These are phyloP conservation scores for Xylaria cubensis DNA, from an alignment of 495 filamentous ascomycete genomes.

Conservation along the genomic window DNA sequence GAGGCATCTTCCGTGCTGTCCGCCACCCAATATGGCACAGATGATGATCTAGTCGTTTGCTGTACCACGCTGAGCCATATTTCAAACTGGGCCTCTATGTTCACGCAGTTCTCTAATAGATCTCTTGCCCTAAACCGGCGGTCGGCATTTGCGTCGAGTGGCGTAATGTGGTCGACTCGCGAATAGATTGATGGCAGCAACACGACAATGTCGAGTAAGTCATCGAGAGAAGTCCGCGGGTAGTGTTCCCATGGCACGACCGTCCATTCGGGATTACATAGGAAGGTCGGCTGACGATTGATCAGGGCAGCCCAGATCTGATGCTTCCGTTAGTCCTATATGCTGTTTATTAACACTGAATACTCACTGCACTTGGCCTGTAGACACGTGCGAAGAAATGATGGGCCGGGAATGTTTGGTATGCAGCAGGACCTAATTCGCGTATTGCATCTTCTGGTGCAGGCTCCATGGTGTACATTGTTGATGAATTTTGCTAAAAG, in stretches of 20 bases:
- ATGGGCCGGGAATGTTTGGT: conserved; percentile 52
- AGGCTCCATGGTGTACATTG: conserved; percentile 40
- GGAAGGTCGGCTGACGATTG: conserved; percentile 50
- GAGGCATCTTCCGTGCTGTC: conserved; percentile 22
- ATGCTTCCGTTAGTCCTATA: conserved; percentile 25
- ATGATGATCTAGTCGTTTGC: conserved; percentile 30
- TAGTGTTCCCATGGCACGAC: conserved; percentile 52
- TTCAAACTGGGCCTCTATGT: conserved; percentile 47
- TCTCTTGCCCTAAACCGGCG: conserved; percentile 50
- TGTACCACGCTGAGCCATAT: conserved; percentile 46
- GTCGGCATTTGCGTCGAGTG: conserved; percentile 36
- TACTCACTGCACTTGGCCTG: conserved; percentile 50
- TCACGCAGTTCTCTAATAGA: conserved; percentile 47
- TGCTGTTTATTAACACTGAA: not conserved
- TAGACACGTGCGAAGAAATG: conserved; percentile 58
- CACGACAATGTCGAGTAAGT: conserved; percentile 50
- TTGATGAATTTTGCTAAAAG: conserved; percentile 40
- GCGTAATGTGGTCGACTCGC: conserved; percentile 43
- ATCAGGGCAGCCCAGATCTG: conserved; percentile 53
- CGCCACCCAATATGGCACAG: conserved; percentile 36
- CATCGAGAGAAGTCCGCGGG: conserved; percentile 51
- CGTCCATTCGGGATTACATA: conserved; percentile 52
- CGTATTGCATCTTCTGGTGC: conserved; percentile 41
- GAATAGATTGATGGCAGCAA: conserved; percentile 47
- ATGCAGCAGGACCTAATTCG: conserved; percentile 46